Percentiles rank a stretch among this genome's conserved stretches.
phyloP scores from a whole-genome alignment of 768 basidiomycete genomes.

The Galerina marginata region DNA sequence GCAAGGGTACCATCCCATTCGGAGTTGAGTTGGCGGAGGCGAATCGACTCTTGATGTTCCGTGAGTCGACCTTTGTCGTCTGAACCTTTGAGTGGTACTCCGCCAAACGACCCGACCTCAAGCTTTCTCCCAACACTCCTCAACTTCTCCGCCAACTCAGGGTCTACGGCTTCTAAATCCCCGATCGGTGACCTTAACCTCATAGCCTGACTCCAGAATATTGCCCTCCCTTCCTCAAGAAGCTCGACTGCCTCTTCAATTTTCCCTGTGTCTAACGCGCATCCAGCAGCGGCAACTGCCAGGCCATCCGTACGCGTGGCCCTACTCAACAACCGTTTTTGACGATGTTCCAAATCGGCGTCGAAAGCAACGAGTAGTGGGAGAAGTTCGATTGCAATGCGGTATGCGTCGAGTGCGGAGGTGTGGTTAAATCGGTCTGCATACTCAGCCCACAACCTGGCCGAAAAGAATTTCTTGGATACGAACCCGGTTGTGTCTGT shows the following conservation, averaged over 20 bases:
- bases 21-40: conserved; percentile 3
- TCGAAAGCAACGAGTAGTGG: conserved; percentile 14
- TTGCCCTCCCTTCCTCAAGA: conserved; percentile 15
- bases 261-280: conserved; percentile 7
- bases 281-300: conserved; percentile 14
- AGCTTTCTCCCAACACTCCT: conserved; percentile 5
- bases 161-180: background rate
- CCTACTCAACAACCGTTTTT: conserved; percentile 3
- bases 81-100: background rate
- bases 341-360: conserved; percentile 14
- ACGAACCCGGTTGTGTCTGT: background rate
- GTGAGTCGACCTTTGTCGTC: background rate
- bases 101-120: conserved; percentile 9
- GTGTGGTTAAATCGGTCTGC: conserved; percentile 10
- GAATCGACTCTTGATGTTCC: background rate
- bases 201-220: conserved; percentile 21
- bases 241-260: conserved; percentile 16
- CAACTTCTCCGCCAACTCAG: conserved; percentile 12
- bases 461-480: background rate
- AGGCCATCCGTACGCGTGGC: conserved; percentile 12
- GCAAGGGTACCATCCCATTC: conserved; percentile 9
- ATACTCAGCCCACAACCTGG: conserved; percentile 12
- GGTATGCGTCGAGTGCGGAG: conserved; percentile 18
- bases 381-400: conserved; percentile 7
- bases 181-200: conserved; percentile 17